These are phyloP conservation scores for Cicer cuneatum DNA, from an alignment of 306 rosid genomes.

Conservation along the genomic window DNA sequence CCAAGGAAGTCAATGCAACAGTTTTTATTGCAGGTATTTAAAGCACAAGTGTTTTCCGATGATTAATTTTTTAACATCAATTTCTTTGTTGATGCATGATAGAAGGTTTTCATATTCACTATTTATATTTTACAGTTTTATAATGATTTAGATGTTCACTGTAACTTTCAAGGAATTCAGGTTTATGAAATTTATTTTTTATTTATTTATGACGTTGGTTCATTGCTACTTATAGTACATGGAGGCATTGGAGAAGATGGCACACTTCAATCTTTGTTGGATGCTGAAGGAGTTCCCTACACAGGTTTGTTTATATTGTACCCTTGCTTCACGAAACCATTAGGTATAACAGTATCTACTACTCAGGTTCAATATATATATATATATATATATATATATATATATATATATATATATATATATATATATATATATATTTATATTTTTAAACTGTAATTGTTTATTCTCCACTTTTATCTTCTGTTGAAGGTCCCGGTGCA, in stretches of 20 bases:
- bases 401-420: background rate
- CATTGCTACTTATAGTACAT: conserved; percentile 67
- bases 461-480: conserved; percentile 10
- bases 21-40: conserved; percentile 83
- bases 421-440: no score
- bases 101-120: conserved; percentile 7
- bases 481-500: conserved; percentile 82
- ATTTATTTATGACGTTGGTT: conserved; percentile 37
- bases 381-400: background rate
- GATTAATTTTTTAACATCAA: conserved; percentile 16
- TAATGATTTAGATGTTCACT: conserved; percentile 9
- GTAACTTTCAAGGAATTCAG: conserved; percentile 12
- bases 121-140: conserved; percentile 26
- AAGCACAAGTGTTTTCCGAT: conserved; percentile 27
- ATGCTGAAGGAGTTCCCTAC: conserved; percentile 81
- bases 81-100: conserved; percentile 8
- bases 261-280: conserved; percentile 84
- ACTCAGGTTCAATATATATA: background rate
- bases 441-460: conserved; percentile 7
- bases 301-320: conserved; percentile 64
- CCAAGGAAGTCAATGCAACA: conserved; percentile 81
- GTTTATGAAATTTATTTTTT: conserved; percentile 29
- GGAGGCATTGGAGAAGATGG: conserved; percentile 99
- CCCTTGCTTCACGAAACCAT: conserved; percentile 17
- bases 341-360: conserved; percentile 32